phyloP scores from a whole-genome alignment of 2,329 filamentous ascomycete genomes.

The Talaromyces sp. region DNA sequence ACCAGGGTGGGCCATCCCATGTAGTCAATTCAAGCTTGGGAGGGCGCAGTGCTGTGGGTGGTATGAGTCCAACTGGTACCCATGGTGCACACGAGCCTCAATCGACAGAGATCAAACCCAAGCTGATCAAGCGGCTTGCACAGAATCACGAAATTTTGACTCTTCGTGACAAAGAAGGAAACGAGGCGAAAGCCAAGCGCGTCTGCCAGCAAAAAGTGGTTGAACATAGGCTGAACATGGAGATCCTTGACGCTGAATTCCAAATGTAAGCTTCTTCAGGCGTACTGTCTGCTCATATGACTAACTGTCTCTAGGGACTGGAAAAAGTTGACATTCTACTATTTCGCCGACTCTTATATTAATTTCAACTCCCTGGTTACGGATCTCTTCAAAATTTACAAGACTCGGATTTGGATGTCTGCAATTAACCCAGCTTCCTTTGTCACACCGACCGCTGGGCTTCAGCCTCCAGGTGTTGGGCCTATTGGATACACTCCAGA shows the following conservation, averaged over 20 bases:
- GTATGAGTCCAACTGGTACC: constrained; percentile 71
- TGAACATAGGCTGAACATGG: constrained; percentile 94
- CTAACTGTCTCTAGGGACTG: constrained; percentile 66
- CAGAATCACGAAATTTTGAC: constrained; percentile 86
- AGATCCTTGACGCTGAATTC: constrained; percentile 97
- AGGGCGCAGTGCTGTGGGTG: constrained; percentile 65
- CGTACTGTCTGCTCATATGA: not conserved
- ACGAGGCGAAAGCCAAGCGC: constrained; percentile 94
- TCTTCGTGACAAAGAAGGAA: constrained; percentile 91
- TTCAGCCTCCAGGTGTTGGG: constrained; percentile 66
- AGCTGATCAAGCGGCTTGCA: constrained; percentile 92
- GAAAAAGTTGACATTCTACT: constrained; percentile 99
- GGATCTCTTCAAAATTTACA: constrained; percentile 98
- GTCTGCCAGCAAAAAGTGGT: constrained; percentile 95
- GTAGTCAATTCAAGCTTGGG: constrained; percentile 39
- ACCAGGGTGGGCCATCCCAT: constrained; percentile 43
- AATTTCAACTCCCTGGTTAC: constrained; percentile 98
- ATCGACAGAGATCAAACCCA: constrained; percentile 79
- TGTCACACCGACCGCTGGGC: constrained; percentile 69
- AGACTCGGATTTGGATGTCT: constrained; percentile 99
- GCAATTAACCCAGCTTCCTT: constrained; percentile 98
- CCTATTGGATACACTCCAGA: constrained; percentile 56
- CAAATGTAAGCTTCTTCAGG: constrained; percentile 72
- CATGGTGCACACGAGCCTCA: constrained; percentile 70
- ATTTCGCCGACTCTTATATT: constrained; percentile 96